phyloP scores from a whole-genome alignment of 495 filamentous ascomycete species.

The Trypethelium eluteriae region DNA sequence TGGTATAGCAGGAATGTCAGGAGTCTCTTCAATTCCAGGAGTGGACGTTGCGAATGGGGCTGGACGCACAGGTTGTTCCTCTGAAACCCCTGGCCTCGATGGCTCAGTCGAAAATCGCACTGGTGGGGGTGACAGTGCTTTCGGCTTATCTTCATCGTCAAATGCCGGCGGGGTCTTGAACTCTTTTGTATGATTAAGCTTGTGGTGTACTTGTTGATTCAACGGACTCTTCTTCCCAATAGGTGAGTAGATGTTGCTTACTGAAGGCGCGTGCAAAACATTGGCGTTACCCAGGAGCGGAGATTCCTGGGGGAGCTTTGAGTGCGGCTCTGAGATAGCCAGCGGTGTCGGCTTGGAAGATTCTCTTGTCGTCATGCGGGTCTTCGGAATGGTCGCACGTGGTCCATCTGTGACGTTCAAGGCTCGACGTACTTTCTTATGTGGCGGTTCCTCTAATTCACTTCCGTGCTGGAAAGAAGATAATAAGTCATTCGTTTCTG shows the following conservation, averaged over 20 bases:
- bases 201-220: background rate
- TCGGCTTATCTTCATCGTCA: background rate
- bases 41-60: too few species aligned
- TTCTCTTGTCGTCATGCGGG: too few species aligned
- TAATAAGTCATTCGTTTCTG: background rate
- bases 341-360: too few species aligned
- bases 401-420: background rate
- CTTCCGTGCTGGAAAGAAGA: constrained; percentile 2
- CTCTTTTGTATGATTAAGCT: background rate
- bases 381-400: background rate
- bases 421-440: background rate
- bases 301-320: too few species aligned
- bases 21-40: background rate
- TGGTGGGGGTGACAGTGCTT: background rate
- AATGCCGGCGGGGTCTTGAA: background rate
- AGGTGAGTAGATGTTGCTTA: background rate
- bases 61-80: background rate
- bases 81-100: background rate
- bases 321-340: too few species aligned
- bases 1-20: background rate
- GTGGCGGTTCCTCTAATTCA: background rate
- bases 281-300: too few species aligned
- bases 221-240: background rate
- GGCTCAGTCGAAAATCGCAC: background rate
- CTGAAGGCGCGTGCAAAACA: background rate